A percentile compares a stretch with the other conserved stretches of the same genome.
Conservation (phyloP, 495 filamentous ascomycete species). For the Venustampulla echinocandica region DNA sequence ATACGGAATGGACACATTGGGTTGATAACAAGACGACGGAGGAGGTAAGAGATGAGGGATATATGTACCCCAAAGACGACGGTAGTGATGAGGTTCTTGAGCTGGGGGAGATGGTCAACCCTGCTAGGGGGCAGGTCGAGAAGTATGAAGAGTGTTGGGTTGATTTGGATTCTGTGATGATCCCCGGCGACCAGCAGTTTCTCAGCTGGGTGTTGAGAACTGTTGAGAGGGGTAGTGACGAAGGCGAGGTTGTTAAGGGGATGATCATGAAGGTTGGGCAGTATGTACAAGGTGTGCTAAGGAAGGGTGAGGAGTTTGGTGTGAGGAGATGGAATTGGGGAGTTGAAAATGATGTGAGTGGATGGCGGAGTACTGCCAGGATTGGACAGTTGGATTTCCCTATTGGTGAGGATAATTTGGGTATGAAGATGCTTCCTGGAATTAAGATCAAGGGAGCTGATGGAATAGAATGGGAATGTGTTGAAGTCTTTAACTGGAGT, state of each 20-base stretch:
- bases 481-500: neutral
- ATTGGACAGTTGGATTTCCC: neutral
- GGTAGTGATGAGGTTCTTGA: slow-evolving; percentile 35
- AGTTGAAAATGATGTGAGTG: neutral
- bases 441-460: neutral
- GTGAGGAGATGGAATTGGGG: slow-evolving; percentile 9
- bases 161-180: slow-evolving; percentile 17
- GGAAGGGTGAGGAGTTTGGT: slow-evolving; percentile 30
- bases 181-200: slow-evolving; percentile 10
- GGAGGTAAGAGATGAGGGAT: slow-evolving; percentile 37
- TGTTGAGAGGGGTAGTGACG: neutral
- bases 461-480: neutral
- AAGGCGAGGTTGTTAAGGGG: slow-evolving; percentile 29
- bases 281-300: slow-evolving; percentile 38
- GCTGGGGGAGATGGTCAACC: slow-evolving; percentile 39
- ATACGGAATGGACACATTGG: slow-evolving; percentile 42
- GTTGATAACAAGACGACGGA: slow-evolving; percentile 38
- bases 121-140: slow-evolving; percentile 27
- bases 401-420: neutral
- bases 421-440: neutral
- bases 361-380: neutral
- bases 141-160: slow-evolving; percentile 49
- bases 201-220: slow-evolving; percentile 28
- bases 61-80: slow-evolving; percentile 34
- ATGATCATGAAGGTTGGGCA: slow-evolving; percentile 39